These are phyloP conservation scores for Oryza punctata DNA, from an alignment of 176 grass and related monocot species.

Conservation along the genomic window DNA sequence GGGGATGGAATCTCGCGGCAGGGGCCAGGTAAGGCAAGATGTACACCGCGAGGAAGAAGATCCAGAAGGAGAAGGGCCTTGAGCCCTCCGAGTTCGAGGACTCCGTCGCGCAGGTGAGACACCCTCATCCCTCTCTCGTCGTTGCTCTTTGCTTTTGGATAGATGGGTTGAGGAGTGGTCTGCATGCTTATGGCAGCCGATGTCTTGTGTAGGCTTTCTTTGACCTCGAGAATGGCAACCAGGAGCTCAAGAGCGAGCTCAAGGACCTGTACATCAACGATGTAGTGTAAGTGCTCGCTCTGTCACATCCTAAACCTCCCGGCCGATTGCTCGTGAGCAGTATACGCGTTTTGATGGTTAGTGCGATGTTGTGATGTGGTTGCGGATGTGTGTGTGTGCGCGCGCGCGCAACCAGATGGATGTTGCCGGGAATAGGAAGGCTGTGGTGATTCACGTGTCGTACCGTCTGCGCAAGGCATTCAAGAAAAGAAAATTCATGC, in stretches of 20 bases:
- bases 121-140: no score
- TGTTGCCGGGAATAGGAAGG: conserved; percentile 77
- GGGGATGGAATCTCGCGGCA: not conserved
- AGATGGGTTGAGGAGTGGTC: not conserved
- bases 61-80: conserved; percentile 95
- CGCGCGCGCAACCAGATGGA: conserved; percentile 92
- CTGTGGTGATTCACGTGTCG: conserved; percentile 83
- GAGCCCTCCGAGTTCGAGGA: conserved; percentile 93
- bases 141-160: not conserved
- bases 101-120: conserved; percentile 76
- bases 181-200: not conserved
- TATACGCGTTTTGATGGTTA: not conserved
- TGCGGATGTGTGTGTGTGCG: not conserved
- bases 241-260: conserved; percentile 87
- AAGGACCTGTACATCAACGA: conserved; percentile 94
- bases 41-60: conserved; percentile 96
- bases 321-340: not conserved
- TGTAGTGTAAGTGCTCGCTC: conserved; percentile 50
- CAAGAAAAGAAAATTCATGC: conserved; percentile 92
- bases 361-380: not conserved
- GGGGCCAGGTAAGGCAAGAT: conserved; percentile 60
- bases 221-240: conserved; percentile 89
- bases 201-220: conserved; percentile 68
- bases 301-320: not conserved
- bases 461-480: conserved; percentile 86